A percentile compares a stretch with the other conserved stretches of the same genome.
phyloP scores from a whole-genome alignment of 2,329 filamentous ascomycete species.

The Phyllosticta ampelicida region DNA sequence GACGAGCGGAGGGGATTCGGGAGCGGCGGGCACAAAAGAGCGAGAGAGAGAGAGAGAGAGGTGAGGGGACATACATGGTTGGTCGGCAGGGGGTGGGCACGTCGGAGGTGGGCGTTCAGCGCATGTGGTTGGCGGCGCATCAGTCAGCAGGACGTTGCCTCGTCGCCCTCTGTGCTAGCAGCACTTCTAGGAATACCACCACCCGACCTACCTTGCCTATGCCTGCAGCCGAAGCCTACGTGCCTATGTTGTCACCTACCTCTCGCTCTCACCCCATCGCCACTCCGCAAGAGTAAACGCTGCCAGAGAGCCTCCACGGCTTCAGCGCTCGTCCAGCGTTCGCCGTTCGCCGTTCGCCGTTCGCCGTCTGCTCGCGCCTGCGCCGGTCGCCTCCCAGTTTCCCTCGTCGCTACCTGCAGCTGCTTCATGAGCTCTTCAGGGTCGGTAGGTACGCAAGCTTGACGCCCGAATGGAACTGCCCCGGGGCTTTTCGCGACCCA shows the following conservation, averaged over 20 bases:
- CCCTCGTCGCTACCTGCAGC: neutral
- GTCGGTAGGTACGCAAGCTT: neutral
- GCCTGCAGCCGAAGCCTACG: neutral
- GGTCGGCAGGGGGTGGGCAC: neutral
- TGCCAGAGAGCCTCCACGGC: neutral
- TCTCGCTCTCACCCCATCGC: neutral
- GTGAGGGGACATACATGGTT: neutral
- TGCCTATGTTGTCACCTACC: neutral
- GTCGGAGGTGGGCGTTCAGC: no score
- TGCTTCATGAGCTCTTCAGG: neutral
- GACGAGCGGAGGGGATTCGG: neutral
- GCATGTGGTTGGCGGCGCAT: neutral
- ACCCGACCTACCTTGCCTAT: neutral
- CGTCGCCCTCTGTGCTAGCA: neutral
- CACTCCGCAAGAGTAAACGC: no score
- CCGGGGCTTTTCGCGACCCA: slow-evolving; percentile 8
- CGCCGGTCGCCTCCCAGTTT: neutral
- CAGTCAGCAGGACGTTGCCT: neutral
- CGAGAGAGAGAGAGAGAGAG: neutral
- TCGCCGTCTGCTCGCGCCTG: neutral
- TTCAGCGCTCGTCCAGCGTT: neutral
- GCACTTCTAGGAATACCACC: neutral
- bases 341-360: neutral
- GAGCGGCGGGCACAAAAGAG: neutral
- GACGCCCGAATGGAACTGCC: neutral